Evolutionary conservation across 805 yeast species (phyloP), one percentile per base, ranked within the genome.

Genomic region (Teunomyces tritomae): DNA sequence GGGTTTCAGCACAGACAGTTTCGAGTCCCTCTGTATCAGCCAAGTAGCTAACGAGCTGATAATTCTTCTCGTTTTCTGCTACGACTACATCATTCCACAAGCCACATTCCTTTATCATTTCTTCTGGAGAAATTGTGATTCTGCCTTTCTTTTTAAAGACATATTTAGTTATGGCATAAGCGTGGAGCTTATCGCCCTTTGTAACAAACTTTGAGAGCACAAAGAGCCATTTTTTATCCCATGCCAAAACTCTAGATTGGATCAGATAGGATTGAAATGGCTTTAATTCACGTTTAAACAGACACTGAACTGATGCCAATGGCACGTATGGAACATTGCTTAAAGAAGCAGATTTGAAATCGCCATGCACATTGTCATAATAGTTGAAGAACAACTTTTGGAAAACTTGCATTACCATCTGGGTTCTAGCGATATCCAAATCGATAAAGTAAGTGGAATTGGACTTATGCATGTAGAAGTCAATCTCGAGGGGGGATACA

Each of bases 141-240:
- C 95, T 75, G 28, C 88, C 89, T 51, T 80, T 75, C 52, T 64
- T 66, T 68, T 90, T 91, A 59, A 90, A 77, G 2, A 91, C 96
- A 55, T 89, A 85, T 63, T 85, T 89, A 8, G 96, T 85, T 24
- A 89, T 62, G 1, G 85, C 81, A 16, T 82, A 68, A 0, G 89
- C 82, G 56, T 82, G 77, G 26, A 78, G 53, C 28, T 57, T 56
- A 34, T 66, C 62, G 13, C 50, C 60, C 20, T 52, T 53, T 5
- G 74, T 69, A 9, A 76, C 77, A 58, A 89, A 89, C 57, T 80
- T 76, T 36, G 86, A 79, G 20, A 86, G 53, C 9, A 88, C 77
- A 59, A 82, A 90, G 10, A 91, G 57, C 96, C 97, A 89, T 64
- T 90, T 91, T 29, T 79, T 73, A 67, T 88, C 94, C 96, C 96